Conservation (phyloP, 441 rosid species). For the Geranium incanum region DNA sequence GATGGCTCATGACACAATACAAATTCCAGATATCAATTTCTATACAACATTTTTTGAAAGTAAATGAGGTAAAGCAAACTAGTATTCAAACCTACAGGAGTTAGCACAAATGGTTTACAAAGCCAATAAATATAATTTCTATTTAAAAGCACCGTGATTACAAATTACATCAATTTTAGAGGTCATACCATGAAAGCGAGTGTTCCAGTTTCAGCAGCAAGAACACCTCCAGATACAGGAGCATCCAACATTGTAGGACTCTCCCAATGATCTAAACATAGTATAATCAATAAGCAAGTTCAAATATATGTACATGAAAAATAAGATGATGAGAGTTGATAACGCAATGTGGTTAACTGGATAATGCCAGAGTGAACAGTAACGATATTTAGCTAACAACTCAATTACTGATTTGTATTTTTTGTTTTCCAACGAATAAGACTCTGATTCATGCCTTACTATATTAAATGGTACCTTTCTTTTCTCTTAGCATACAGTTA, state of each 20-base stretch:
- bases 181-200: slow-evolving; percentile 74
- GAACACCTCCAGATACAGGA: slow-evolving; percentile 92
- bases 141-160: background rate
- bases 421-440: slow-evolving; percentile 1
- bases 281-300: background rate
- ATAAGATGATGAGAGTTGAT: background rate
- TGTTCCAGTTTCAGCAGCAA: slow-evolving; percentile 74
- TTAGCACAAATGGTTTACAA: background rate
- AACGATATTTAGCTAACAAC: slow-evolving; percentile 4
- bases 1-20: background rate
- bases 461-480: slow-evolving; percentile 38
- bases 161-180: slow-evolving; percentile 1
- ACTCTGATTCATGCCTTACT: slow-evolving; percentile 10
- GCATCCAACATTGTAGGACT: slow-evolving; percentile 86
- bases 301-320: background rate
- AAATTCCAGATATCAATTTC: background rate
- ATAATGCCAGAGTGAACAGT: slow-evolving; percentile 2
- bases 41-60: background rate
- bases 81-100: slow-evolving; percentile 1
- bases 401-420: slow-evolving; percentile 9
- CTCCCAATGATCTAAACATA: slow-evolving; percentile 42
- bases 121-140: background rate
- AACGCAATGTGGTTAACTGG: background rate
- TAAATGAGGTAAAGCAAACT: background rate
- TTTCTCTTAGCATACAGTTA: slow-evolving; percentile 41